A percentile compares a stretch with the other conserved stretches of the same genome.
phyloP scores from a whole-genome alignment of 75 land plant species.

The Cryptomeria japonica region DNA sequence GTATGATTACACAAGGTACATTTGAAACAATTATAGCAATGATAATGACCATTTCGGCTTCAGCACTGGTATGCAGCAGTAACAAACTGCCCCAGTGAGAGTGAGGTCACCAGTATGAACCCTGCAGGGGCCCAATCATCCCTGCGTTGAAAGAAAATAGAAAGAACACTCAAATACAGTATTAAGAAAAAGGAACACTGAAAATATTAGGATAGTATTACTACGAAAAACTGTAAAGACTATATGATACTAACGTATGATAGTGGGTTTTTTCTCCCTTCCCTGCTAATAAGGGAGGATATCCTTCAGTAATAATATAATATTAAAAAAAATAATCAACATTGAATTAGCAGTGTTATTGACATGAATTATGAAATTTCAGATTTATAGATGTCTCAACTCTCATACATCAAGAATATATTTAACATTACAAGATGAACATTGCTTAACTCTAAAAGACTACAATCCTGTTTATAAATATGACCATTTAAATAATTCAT shows the following conservation, averaged over 20 bases:
- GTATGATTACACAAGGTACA: too few species aligned
- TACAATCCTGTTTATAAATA: not conserved
- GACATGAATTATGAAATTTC: not conserved
- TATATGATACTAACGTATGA: too few species aligned
- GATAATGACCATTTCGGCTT: not conserved
- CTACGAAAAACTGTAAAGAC: too few species aligned
- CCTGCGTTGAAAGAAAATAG: not conserved
- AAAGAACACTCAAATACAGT: not conserved
- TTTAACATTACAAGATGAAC: not conserved
- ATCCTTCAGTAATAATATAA: too few species aligned
- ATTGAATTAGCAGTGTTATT: not conserved
- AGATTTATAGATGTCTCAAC: not conserved
- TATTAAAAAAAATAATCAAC: not conserved
- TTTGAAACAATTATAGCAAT: too few species aligned
- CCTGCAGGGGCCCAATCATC: not conserved
- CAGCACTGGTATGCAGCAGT: not conserved
- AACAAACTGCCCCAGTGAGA: not conserved
- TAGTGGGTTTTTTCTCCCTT: too few species aligned
- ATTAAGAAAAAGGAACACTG: too few species aligned
- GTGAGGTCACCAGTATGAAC: too few species aligned
- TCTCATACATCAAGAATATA: not conserved
- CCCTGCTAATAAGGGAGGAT: too few species aligned
- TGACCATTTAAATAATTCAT: not conserved
- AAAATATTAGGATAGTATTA: too few species aligned
- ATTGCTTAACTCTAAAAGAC: not conserved